Conservation (phyloP, 1,284 basidiomycete species). For the Gomphus bonarii region DNA sequence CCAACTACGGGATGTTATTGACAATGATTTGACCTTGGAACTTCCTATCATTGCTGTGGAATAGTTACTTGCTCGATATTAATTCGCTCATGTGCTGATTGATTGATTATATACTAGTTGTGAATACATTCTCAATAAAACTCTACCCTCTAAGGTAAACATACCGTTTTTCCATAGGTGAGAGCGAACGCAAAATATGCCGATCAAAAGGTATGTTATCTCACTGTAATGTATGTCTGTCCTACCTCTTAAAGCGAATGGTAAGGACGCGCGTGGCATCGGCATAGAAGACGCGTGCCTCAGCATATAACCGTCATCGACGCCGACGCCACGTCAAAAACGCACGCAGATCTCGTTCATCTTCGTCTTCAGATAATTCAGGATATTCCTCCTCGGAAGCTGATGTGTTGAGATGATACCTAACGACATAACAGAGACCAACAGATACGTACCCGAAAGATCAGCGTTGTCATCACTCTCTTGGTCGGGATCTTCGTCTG, state of each 20-base stretch:
- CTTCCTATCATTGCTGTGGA: background rate
- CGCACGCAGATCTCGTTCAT: background rate
- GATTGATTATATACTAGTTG: background rate
- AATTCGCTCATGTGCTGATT: background rate
- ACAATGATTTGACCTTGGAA: background rate
- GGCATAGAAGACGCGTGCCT: background rate
- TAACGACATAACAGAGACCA: background rate
- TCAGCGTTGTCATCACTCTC: constrained; percentile 7
- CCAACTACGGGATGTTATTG: background rate
- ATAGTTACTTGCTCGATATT: background rate
- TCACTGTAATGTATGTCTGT: background rate
- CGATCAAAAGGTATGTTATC: background rate
- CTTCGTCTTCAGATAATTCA: constrained; percentile 19
- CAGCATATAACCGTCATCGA: background rate
- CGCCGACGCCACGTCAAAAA: background rate
- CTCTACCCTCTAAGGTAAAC: background rate
- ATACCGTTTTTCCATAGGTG: background rate
- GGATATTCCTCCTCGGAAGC: constrained; percentile 37
- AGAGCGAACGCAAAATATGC: background rate
- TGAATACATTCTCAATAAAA: background rate
- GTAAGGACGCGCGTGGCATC: background rate
- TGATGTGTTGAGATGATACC: background rate
- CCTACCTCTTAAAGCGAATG: background rate
- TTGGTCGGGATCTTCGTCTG: constrained; percentile 29
- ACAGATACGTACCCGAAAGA: background rate